A percentile compares a stretch with the other conserved stretches of the same genome.
phyloP scores from a whole-genome alignment of 768 basidiomycete genomes.

The Pleurotus giganteus region DNA sequence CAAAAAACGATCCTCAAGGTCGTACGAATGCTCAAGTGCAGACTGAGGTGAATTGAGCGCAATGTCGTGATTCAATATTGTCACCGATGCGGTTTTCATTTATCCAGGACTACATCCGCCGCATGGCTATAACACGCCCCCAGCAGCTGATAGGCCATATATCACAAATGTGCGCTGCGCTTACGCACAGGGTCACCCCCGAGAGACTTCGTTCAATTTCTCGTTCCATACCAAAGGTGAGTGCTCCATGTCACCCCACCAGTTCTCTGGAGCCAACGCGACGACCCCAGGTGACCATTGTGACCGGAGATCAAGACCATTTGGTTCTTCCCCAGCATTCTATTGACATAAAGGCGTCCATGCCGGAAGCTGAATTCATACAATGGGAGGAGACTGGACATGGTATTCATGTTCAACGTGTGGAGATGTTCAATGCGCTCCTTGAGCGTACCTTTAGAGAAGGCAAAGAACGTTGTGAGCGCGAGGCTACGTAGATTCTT shows the following conservation, averaged over 20 bases:
- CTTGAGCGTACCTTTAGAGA: conserved; percentile 57
- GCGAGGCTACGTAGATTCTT: not conserved
- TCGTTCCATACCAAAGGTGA: conserved; percentile 51
- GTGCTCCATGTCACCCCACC: not conserved
- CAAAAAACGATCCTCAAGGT: conserved; percentile 49
- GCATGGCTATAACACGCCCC: conserved; percentile 50
- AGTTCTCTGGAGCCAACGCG: not conserved
- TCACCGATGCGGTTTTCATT: not conserved
- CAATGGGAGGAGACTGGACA: conserved; percentile 66
- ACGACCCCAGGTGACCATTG: conserved; percentile 25
- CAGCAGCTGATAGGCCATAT: conserved; percentile 61
- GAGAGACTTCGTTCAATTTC: conserved; percentile 49
- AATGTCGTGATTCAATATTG: not conserved
- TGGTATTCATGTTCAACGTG: conserved; percentile 50
- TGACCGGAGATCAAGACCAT: conserved; percentile 69
- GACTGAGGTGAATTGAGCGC: conserved; percentile 37
- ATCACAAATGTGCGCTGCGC: conserved; percentile 69
- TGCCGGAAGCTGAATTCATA: conserved; percentile 61
- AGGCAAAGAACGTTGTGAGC: conserved; percentile 29
- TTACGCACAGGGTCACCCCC: conserved; percentile 59
- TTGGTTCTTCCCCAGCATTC: conserved; percentile 55
- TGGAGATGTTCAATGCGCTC: conserved; percentile 49
- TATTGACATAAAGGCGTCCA: conserved; percentile 46
- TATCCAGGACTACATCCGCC: conserved; percentile 42
- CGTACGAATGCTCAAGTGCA: conserved; percentile 68